Base-by-base conservation (phyloP, 2,329 filamentous ascomycete species). In the Talaromyces sp. region DNA sequence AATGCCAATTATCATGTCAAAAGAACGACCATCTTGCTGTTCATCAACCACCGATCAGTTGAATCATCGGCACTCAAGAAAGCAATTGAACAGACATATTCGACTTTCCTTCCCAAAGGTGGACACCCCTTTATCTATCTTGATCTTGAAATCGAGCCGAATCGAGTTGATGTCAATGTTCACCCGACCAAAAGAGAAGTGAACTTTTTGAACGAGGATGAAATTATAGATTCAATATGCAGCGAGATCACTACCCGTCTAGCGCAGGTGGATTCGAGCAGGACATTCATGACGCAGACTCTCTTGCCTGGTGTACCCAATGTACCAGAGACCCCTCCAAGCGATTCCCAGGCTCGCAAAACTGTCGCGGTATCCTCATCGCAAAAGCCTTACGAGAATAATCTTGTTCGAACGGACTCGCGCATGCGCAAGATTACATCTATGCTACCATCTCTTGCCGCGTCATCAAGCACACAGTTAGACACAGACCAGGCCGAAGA, bases 111-210 rank as follows among this genome's bases (percentile, higher is more conserved):
- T 3, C 95, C 95, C 0, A 99, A 98, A 78, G 92, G 91, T 38
- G 92, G 93, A 1, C 95, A 97, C 74, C 95, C 95, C 0, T 99
- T 98, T 75, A 83, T 94, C 65, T 99, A 99, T 74, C 83, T 99
- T 29, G 95, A 90, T 73, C 84, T 99, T 2, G 91, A 97, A 67
- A 96, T 99, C 65, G 93, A 98, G 71, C 94, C 95, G 1, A 88
- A 90, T 29, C 85, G 94, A 62, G 92, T 99, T 3, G 95, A 99
- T 76, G 96, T 99, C 74, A 99, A 99, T 71, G 91, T 99, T 0
- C 95, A 99, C 76, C 95, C 95, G 0, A 99, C 95, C 0, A 99
- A 99, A 77, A 86, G 92, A 60, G 94, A 99, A 75, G 95, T 99
- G 22, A 95, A 98, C 73, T 98, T 99, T 72, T 83, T 99, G 25